Conservation (phyloP, 495 filamentous ascomycete genomes). For the Penicillium tannophilum region DNA sequence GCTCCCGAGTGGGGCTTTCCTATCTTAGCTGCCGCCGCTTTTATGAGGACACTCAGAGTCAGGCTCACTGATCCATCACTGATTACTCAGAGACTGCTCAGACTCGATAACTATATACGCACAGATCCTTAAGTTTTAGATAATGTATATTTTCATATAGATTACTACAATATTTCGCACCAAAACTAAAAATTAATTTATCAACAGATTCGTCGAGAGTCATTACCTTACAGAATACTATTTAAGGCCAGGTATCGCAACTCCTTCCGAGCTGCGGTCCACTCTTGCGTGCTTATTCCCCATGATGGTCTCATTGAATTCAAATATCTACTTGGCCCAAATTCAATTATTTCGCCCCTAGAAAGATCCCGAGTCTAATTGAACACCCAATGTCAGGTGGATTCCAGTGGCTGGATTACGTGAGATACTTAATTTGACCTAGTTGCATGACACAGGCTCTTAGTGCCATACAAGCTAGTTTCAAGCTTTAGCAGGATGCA, state of each 20-base stretch:
- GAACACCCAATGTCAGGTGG: not conserved
- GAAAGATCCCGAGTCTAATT: conserved; percentile 3
- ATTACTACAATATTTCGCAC: not conserved
- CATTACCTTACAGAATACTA: conserved; percentile 1
- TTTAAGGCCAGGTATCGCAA: conserved; percentile 4
- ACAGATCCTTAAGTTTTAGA: too few species aligned
- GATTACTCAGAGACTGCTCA: too few species aligned
- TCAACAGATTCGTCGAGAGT: not conserved
- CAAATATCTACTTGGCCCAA: conserved; percentile 6
- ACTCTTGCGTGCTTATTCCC: conserved; percentile 7
- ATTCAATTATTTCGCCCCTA: conserved; percentile 6
- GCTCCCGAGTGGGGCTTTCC: too few species aligned
- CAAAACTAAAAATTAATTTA: conserved; percentile 1
- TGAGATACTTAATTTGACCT: conserved; percentile 4
- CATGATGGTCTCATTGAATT: conserved; percentile 7
- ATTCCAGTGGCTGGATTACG: conserved; percentile 4
- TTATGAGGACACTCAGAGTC: conserved; percentile 31
- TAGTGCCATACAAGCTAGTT: conserved; percentile 5
- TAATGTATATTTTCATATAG: too few species aligned
- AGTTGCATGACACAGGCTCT: conserved; percentile 1
- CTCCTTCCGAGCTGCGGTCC: conserved; percentile 7
- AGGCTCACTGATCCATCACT: conserved; percentile 18
- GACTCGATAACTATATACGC: too few species aligned
- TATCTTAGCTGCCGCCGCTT: conserved; percentile 34
- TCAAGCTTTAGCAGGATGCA: conserved; percentile 7